Conservation (phyloP, 179 eudicot species). For the Carnegiea gigantea region DNA sequence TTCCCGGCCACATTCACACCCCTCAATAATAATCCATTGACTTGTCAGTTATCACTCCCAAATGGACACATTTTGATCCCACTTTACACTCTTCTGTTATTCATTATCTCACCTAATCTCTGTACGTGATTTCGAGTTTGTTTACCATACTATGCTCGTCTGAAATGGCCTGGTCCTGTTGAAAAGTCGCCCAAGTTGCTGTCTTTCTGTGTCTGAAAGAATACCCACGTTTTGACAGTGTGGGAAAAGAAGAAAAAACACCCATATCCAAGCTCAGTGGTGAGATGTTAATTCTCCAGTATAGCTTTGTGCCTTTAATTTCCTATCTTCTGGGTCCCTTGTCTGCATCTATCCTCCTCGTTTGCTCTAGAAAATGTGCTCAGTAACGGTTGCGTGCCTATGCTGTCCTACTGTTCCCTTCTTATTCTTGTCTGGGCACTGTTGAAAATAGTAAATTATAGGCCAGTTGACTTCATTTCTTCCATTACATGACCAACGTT, state of each 20-base stretch:
- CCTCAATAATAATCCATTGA: not conserved
- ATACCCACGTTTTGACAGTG: not conserved
- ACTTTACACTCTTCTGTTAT: not conserved
- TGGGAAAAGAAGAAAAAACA: not conserved
- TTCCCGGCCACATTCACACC: not conserved
- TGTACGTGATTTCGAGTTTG: not conserved
- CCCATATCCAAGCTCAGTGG: not conserved
- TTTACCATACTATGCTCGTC: not conserved
- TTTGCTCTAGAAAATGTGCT: not conserved
- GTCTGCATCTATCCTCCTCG: not conserved
- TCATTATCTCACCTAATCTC: not conserved
- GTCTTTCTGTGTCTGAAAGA: not conserved
- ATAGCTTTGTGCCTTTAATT: no score
- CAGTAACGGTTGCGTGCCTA: not conserved
- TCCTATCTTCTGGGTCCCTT: not conserved
- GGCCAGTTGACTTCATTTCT: conserved; percentile 5
- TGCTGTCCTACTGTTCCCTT: not conserved
- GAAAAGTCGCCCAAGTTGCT: conserved; percentile 7
- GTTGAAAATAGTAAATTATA: not conserved
- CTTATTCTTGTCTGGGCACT: not conserved
- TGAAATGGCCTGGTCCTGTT: not conserved
- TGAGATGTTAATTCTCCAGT: not conserved
- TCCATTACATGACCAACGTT: not conserved
- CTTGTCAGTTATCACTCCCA: not conserved
- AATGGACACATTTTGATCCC: not conserved